Base-by-base conservation (phyloP, 495 filamentous ascomycete species). In the Sabuloglossum arenarium region DNA sequence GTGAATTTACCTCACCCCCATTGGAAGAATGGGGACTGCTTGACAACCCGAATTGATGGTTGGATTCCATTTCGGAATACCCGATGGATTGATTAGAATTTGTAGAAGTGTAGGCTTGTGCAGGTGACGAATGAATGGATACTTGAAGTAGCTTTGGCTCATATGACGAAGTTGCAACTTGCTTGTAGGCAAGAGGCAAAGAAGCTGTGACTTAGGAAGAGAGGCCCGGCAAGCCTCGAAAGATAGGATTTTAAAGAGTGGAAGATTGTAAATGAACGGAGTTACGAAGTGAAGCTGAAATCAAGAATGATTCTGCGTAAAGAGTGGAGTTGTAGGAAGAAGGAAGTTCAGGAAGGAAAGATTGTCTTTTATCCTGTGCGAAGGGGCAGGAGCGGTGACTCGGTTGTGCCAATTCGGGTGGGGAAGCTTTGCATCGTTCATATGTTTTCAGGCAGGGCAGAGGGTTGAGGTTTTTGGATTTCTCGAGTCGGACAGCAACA, bases 1-100 rank as follows among this genome's bases (percentile, higher is more conserved):
- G 74, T 25, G 80, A 80, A 50, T 28, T 51, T 14, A 51, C 28
- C 6, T 73, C 73, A 28, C 61, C 67, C 25, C 67, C 74, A 57
- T 70, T 75, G 9, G 78, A 79, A 5, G 79, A 82, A 62, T 72
- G 73, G 34, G 79, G 79, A 45, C 78, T 82, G 49, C 67, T 56
- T 6, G 54, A 56, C n/a, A 49, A 25, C 37, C 28, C 53, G 53
- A 39, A 27, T 45, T 55, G 29, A 42, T 32, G 19, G 55, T 23
- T 46, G 25, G 55, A 51, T 29, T 46, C 34, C 23, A 56, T 47
- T 23, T 51, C 47, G 12, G 23, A 16, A 28, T 9, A n/a, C 24
- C 3, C 5, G 16, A 1, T 51, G 23, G 24, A 51, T 27, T 27
- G 47, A 29, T 29, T 27, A 27, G 25, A 29, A 28, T 27, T 1